phyloP scores from a whole-genome alignment of 495 filamentous ascomycete genomes.

The Pseudoneurospora amorphoporcata region DNA sequence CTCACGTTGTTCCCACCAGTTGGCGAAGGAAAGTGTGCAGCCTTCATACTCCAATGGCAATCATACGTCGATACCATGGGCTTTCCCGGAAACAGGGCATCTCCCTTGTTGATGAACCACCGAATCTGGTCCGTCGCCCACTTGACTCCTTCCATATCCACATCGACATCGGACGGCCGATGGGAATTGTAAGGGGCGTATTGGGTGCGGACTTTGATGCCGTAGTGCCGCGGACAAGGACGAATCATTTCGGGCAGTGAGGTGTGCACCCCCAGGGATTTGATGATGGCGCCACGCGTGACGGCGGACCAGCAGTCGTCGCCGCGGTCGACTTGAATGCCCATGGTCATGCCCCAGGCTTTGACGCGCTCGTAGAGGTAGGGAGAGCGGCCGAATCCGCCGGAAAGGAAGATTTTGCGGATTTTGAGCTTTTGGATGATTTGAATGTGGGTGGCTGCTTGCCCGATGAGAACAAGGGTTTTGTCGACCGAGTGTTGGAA shows the following conservation, averaged over 20 bases:
- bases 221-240: constrained; percentile 20
- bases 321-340: constrained; percentile 13
- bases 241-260: constrained; percentile 7
- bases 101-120: constrained; percentile 19
- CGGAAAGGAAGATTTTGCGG: constrained; percentile 18
- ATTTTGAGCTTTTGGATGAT: constrained; percentile 9
- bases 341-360: constrained; percentile 5
- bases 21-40: constrained; percentile 6
- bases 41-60: constrained; percentile 14
- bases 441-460: constrained; percentile 14
- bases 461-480: constrained; percentile 13
- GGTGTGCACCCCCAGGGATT: constrained; percentile 19
- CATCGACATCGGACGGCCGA: constrained; percentile 1
- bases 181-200: constrained; percentile 10
- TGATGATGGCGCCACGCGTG: constrained; percentile 21
- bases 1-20: background rate
- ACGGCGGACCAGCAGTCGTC: constrained; percentile 23
- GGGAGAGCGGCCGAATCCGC: constrained; percentile 15
- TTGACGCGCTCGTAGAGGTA: constrained; percentile 13
- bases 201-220: constrained; percentile 13
- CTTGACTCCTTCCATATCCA: constrained; percentile 9
- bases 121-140: constrained; percentile 19
- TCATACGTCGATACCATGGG: constrained; percentile 7
- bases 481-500: constrained; percentile 14
- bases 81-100: constrained; percentile 16